A percentile compares a stretch with the other conserved stretches of the same genome.
Conservation (phyloP, 768 basidiomycete species). For the Chalciporus piperatus region DNA sequence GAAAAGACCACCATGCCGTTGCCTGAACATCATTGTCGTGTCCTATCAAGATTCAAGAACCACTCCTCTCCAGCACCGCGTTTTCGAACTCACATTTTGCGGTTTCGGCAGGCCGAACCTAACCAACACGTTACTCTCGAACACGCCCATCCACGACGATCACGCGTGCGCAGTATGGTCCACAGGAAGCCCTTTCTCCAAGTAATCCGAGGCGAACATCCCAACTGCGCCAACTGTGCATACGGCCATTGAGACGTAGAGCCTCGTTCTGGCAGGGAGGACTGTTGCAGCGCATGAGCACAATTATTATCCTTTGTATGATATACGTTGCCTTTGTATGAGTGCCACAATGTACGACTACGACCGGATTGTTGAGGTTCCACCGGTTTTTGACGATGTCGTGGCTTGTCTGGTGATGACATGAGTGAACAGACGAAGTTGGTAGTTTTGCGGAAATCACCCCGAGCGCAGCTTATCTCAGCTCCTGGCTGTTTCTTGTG, state of each 20-base stretch:
- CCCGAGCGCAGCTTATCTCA: too few species aligned
- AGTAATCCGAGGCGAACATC: slow-evolving; percentile 46
- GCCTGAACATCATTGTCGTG: slow-evolving; percentile 1
- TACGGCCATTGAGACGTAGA: slow-evolving; percentile 47
- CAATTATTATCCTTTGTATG: slow-evolving; percentile 3
- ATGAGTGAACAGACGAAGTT: slow-evolving; percentile 6
- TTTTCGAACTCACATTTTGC: background rate
- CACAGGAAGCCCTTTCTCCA: slow-evolving; percentile 43
- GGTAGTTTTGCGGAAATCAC: too few species aligned
- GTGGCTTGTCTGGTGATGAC: slow-evolving; percentile 8
- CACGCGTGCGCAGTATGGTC: background rate
- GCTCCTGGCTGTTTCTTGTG: too few species aligned
- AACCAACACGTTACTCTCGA: background rate
- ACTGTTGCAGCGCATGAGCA: slow-evolving; percentile 34
- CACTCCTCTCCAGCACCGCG: background rate
- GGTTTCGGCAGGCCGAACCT: slow-evolving; percentile 14
- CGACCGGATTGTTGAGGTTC: slow-evolving; percentile 8
- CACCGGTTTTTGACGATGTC: slow-evolving; percentile 3
- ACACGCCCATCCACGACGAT: background rate
- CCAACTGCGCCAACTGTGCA: slow-evolving; percentile 48
- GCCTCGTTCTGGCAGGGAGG: slow-evolving; percentile 52
- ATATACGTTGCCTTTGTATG: slow-evolving; percentile 38
- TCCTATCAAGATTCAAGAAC: background rate
- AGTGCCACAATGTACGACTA: slow-evolving; percentile 38
- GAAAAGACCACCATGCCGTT: slow-evolving; percentile 9